A percentile compares a stretch with the other conserved stretches of the same genome.
These are phyloP conservation scores for Pyrenophora tritici-repentis DNA, from an alignment of 2,329 filamentous ascomycete genomes.

Conservation along the genomic window DNA sequence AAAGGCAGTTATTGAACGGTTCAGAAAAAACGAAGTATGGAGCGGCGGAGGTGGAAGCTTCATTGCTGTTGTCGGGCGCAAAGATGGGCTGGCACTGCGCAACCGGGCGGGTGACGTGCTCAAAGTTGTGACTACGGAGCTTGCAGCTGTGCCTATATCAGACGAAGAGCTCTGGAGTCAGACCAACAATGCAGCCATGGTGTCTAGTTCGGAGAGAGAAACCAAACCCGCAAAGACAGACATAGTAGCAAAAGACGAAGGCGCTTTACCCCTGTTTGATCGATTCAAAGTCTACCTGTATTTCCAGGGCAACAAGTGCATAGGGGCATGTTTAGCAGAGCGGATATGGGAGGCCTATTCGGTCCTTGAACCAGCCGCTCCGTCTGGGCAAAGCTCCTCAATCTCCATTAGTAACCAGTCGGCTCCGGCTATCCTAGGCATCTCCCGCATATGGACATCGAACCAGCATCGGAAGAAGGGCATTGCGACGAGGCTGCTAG, in stretches of 20 bases:
- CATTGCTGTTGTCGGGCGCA: conserved; percentile 63
- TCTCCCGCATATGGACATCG: conserved; percentile 70
- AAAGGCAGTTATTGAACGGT: conserved; percentile 60
- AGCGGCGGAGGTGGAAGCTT: conserved; percentile 52
- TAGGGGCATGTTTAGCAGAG: conserved; percentile 66
- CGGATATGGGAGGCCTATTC: conserved; percentile 62
- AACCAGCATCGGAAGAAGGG: conserved; percentile 60
- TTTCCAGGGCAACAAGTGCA: conserved; percentile 64
- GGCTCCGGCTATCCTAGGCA: conserved; percentile 60
- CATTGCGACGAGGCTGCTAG: conserved; percentile 62
- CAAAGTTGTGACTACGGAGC: conserved; percentile 65
- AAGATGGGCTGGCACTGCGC: conserved; percentile 57
- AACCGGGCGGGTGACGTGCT: conserved; percentile 60
- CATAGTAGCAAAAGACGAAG: conserved; percentile 33
- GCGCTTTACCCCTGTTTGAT: conserved; percentile 42
- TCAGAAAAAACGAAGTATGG: conserved; percentile 59
- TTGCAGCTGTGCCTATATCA: conserved; percentile 64
- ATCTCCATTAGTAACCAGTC: conserved; percentile 52
- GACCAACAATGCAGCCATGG: conserved; percentile 29
- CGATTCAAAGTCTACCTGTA: conserved; percentile 67
- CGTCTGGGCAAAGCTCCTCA: conserved; percentile 32
- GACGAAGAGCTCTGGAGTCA: conserved; percentile 64
- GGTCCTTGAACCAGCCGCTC: conserved; percentile 49
- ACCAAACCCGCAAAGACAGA: conserved; percentile 29
- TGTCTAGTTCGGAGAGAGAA: not conserved